A percentile compares a stretch with the other conserved stretches of the same genome.
Conservation (phyloP, 345 rosid species). For the Syzygium aqueum region DNA sequence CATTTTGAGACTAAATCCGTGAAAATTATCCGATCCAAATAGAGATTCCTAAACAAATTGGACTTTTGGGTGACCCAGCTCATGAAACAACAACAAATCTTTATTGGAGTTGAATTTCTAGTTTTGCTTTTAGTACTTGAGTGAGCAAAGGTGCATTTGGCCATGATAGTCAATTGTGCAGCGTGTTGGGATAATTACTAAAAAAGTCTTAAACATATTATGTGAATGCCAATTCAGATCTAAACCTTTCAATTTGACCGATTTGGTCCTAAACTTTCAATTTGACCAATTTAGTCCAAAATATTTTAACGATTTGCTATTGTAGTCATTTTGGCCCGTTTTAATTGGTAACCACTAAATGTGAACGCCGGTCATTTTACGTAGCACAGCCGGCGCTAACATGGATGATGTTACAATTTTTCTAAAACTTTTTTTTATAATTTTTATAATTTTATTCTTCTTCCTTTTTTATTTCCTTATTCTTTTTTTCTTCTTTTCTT, state of each 20-base stretch:
- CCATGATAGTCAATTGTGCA: not conserved
- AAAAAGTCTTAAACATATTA: not conserved
- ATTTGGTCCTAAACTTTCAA: not conserved
- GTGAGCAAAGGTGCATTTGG: not conserved
- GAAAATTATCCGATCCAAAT: not conserved
- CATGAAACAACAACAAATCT: not conserved
- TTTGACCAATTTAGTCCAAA: not conserved
- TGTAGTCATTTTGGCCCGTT: not conserved
- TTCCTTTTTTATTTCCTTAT: not conserved
- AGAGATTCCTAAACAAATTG: not conserved
- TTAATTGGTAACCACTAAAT: not conserved
- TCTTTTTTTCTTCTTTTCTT: not conserved
- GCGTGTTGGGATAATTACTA: not conserved
- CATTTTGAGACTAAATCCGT: not conserved
- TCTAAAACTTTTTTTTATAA: not conserved
- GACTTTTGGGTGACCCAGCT: not conserved
- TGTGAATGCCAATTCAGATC: rapidly evolving
- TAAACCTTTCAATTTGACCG: not conserved
- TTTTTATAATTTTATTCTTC: not conserved
- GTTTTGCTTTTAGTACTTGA: not conserved
- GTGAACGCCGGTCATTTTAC: rapidly evolving
- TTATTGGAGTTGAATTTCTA: not conserved
- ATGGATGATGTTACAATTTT: rapidly evolving
- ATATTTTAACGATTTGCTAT: too few species aligned
- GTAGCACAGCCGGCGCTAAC: not conserved